phyloP scores from a whole-genome alignment of 805 yeast species.

The Priceomyces melissophilus region DNA sequence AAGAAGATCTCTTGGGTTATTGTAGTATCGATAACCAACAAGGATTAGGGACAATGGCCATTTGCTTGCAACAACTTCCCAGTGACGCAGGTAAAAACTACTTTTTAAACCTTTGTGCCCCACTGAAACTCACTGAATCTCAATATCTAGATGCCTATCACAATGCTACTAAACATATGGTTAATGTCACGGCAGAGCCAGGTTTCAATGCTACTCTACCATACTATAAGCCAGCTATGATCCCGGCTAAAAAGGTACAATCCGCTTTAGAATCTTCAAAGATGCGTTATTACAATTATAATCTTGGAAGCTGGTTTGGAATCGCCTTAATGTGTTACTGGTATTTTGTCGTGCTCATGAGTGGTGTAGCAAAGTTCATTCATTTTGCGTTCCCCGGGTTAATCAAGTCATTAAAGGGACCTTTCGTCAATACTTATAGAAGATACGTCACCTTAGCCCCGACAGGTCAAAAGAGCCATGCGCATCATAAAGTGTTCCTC shows the following conservation, averaged over 20 bases:
- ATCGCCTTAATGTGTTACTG: conserved; percentile 26
- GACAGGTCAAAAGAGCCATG: conserved; percentile 15
- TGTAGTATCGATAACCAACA: conserved; percentile 34
- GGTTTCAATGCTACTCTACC: conserved; percentile 24
- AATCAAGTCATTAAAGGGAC: conserved; percentile 27
- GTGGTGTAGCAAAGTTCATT: conserved; percentile 29
- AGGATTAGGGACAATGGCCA: conserved; percentile 38
- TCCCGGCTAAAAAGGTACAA: conserved; percentile 20
- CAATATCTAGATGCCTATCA: conserved; percentile 32
- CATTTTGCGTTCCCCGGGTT: conserved; percentile 20
- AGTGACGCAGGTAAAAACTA: conserved; percentile 18
- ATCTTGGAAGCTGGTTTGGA: conserved; percentile 41
- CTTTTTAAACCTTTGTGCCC: conserved; percentile 23
- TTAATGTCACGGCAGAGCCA: conserved; percentile 24
- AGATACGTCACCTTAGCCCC: conserved; percentile 29
- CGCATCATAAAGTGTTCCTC: conserved; percentile 9
- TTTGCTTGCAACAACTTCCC: conserved; percentile 26
- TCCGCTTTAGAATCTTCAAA: conserved; percentile 25
- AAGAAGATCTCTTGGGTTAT: conserved; percentile 25
- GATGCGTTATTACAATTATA: conserved; percentile 27
- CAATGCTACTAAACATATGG: conserved; percentile 40
- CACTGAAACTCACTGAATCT: conserved; percentile 23
- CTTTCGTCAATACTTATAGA: conserved; percentile 18
- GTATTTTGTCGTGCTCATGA: conserved; percentile 27
- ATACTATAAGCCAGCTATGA: conserved; percentile 35